Conservation (phyloP, 768 basidiomycete species). For the Panaeolus papilionaceus region DNA sequence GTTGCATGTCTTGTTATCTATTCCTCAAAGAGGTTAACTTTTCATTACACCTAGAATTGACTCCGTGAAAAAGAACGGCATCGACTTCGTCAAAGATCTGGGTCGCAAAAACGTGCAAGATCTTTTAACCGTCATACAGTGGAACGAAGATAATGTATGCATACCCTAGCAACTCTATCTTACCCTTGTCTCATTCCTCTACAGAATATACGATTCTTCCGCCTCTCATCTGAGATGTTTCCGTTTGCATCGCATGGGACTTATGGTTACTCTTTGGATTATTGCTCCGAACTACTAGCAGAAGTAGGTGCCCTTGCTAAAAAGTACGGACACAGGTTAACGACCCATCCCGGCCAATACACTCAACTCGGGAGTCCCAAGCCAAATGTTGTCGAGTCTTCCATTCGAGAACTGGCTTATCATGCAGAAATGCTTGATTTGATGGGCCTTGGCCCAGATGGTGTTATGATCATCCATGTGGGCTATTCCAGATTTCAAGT, state of each 20-base stretch:
- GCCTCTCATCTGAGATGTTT: conserved; percentile 92
- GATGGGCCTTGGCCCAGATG: conserved; percentile 84
- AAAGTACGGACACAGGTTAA: conserved; percentile 78
- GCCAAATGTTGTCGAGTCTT: conserved; percentile 73
- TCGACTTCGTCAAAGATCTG: conserved; percentile 83
- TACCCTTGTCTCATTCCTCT: not conserved
- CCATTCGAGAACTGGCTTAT: conserved; percentile 83
- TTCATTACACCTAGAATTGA: conserved; percentile 59
- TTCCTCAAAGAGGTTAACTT: not conserved
- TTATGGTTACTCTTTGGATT: conserved; percentile 84
- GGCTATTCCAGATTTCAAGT: conserved; percentile 27
- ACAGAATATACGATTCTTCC: conserved; percentile 82
- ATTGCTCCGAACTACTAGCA: conserved; percentile 62
- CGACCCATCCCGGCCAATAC: conserved; percentile 89
- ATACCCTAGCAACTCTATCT: not conserved
- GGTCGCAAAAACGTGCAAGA: conserved; percentile 80
- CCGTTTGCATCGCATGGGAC: conserved; percentile 86
- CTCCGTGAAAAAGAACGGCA: conserved; percentile 79
- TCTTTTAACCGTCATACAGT: conserved; percentile 76
- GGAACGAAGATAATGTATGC: conserved; percentile 86
- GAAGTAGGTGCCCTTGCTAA: conserved; percentile 71
- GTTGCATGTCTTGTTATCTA: conserved; percentile 17
- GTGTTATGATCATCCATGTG: conserved; percentile 88
- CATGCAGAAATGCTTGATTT: conserved; percentile 88
- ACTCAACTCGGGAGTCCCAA: conserved; percentile 84